Percentiles rank a stretch among this genome's conserved stretches.
phyloP scores from a whole-genome alignment of 345 rosid genomes.

The Hibiscus trionum region DNA sequence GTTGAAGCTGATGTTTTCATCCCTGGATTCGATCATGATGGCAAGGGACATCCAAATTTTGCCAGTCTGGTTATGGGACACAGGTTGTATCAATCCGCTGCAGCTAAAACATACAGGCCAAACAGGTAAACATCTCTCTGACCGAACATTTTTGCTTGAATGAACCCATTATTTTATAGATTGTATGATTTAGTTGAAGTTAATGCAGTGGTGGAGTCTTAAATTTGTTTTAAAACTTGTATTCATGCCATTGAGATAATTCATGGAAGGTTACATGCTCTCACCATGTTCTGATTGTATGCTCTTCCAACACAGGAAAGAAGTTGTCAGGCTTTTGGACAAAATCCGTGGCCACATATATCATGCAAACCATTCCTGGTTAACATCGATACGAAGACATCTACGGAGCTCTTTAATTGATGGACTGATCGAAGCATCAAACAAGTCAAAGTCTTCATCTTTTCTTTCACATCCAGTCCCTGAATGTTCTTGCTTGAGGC shows the following conservation, averaged over 20 bases:
- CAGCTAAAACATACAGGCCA: constrained; percentile 73
- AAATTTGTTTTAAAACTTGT: not conserved
- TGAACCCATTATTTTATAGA: not conserved
- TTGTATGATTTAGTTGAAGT: not conserved
- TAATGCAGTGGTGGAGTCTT: not conserved
- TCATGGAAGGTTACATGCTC: not conserved
- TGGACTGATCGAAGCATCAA: constrained; percentile 52
- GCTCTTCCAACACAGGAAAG: constrained; percentile 39
- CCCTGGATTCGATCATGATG: constrained; percentile 47
- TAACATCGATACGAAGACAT: constrained; percentile 59
- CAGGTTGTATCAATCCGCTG: constrained; percentile 81
- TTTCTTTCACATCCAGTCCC: constrained; percentile 84
- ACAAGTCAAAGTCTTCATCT: constrained; percentile 43
- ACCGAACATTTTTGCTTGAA: not conserved
- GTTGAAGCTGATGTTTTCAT: constrained; percentile 83
- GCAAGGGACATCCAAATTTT: constrained; percentile 89
- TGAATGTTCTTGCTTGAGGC: constrained; percentile 69
- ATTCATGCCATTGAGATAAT: not conserved
- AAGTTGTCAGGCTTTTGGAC: constrained; percentile 56
- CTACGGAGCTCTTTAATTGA: constrained; percentile 59
- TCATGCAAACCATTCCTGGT: constrained; percentile 81
- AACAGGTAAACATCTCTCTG: constrained; percentile 49
- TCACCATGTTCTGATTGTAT: not conserved
- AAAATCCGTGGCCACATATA: constrained; percentile 58
- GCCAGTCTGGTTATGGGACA: constrained; percentile 95